A percentile compares a stretch with the other conserved stretches of the same genome.
Conservation (phyloP, 345 rosid genomes). For the Erysimum cheiranthoides region DNA sequence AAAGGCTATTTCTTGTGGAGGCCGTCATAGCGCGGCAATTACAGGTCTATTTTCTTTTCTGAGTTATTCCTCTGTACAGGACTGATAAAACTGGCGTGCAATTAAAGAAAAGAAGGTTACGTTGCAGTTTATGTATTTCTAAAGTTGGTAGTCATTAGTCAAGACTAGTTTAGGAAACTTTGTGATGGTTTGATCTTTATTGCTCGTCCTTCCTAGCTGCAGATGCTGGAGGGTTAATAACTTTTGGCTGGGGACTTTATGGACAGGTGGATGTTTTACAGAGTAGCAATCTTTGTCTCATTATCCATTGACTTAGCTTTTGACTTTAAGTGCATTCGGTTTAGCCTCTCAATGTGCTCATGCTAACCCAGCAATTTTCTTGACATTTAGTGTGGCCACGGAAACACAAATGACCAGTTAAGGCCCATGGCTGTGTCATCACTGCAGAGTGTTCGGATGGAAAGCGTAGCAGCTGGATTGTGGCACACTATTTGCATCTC, state of each 20-base stretch:
- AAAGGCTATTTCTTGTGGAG: slow-evolving; percentile 82
- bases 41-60: slow-evolving; percentile 59
- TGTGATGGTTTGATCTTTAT: slow-evolving; percentile 18
- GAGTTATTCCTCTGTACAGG: background rate
- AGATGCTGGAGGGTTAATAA: slow-evolving; percentile 76
- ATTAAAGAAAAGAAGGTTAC: background rate
- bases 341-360: slow-evolving; percentile 10
- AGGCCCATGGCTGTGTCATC: slow-evolving; percentile 71
- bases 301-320: background rate
- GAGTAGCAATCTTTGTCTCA: background rate
- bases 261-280: slow-evolving; percentile 65
- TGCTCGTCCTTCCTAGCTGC: slow-evolving; percentile 41
- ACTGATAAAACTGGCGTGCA: background rate
- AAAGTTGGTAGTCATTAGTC: slow-evolving; percentile 10
- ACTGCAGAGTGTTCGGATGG: slow-evolving; percentile 53
- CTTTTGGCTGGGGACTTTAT: slow-evolving; percentile 93
- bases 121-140: background rate
- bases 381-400: slow-evolving; percentile 76
- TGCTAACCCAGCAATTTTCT: slow-evolving; percentile 1
- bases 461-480: slow-evolving; percentile 70
- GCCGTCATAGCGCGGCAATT: slow-evolving; percentile 80
- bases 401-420: slow-evolving; percentile 70
- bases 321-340: background rate
- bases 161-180: background rate
- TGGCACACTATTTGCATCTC: slow-evolving; percentile 85